Conservation (phyloP, 2,329 filamentous ascomycete genomes). For the Fusarium brevicatenulatum region DNA sequence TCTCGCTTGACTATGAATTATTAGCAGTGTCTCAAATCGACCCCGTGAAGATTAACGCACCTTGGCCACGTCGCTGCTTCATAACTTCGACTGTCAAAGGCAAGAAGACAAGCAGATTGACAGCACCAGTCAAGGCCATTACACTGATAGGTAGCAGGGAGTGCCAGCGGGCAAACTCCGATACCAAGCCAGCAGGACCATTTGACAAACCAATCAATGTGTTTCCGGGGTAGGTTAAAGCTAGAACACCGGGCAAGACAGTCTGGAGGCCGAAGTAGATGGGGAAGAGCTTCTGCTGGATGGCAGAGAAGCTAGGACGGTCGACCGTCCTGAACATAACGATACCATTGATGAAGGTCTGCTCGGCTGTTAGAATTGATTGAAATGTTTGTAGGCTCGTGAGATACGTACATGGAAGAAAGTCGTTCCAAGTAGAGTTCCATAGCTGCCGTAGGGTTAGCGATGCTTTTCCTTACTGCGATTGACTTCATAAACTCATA, state of each 20-base stretch:
- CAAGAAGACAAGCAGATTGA: conserved; percentile 77
- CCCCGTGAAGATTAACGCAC: conserved; percentile 56
- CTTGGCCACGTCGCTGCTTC: conserved; percentile 80
- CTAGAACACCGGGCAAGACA: conserved; percentile 75
- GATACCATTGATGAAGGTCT: conserved; percentile 81
- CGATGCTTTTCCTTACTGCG: background rate
- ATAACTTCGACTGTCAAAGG: conserved; percentile 81
- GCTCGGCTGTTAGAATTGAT: conserved; percentile 20
- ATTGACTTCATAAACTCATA: background rate
- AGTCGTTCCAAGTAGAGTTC: conserved; percentile 85
- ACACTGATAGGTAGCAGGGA: conserved; percentile 75
- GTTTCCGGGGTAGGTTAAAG: conserved; percentile 82
- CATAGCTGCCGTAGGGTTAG: conserved; percentile 71
- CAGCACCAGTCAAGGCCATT: conserved; percentile 75
- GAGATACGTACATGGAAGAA: conserved; percentile 75
- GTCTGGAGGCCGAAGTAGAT: conserved; percentile 90
- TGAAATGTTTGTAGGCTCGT: background rate
- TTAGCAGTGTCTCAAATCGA: conserved; percentile 21
- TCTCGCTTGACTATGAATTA: conserved; percentile 76
- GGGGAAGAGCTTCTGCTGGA: conserved; percentile 86
- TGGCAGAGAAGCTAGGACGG: conserved; percentile 80
- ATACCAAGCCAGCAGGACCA: conserved; percentile 66
- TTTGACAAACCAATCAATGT: conserved; percentile 57
- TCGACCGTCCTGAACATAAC: conserved; percentile 81
- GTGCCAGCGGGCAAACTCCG: conserved; percentile 67